Evolutionary conservation across 108 stramenopile species (phyloP), one percentile per base, ranked within the genome.

Genomic region (Stephanodiscus triporus): DNA sequence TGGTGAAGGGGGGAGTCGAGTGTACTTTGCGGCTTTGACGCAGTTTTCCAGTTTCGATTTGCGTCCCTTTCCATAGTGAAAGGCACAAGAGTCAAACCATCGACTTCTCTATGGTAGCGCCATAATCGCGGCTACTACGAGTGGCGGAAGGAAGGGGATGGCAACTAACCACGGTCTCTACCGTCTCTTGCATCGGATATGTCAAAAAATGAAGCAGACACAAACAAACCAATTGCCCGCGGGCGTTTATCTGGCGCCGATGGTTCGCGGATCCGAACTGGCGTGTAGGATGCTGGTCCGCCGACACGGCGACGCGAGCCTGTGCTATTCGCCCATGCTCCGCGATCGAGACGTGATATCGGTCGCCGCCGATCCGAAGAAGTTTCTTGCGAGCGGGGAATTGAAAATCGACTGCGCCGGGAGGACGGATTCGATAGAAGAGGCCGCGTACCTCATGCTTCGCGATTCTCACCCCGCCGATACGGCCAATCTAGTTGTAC

Each of bases 231-330:
- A 30, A 16, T 24, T 58, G 36, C 78, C 78, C 20, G 54, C 62
- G 62, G 80, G 69, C 27, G 54, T 85, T 4, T 68, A 68, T 50
- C 58, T 88, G 34, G 81, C 85, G 10, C 88, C 88, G 36, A 88
- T 88, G 88, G 88, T 88, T 9, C 75, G 88, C 11, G 88, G 85
- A 42, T 85, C 84, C 14, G 88, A 86, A 47, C 76, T 86, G 17
- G 88, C 85, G 17, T 80, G 83, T 40, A 69, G 88, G 13, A 58
- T 75, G 70, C 57, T 88, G 6, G 83, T 74, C 11, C 83, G 87
- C 11, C 58, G 69, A 22, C 60, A 79, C 34, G 84, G 84, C 1
- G 68, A 73, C 40, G 71, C 62, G 29, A 70, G 69, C 11, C 55
- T 84, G 23, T 84, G 84, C 61, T 88, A 84, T 66, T 82, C 83